Percentiles rank a stretch among this genome's conserved stretches.
Conservation (phyloP, 2,329 filamentous ascomycete species). For the Plectosphaerella plurivora region DNA sequence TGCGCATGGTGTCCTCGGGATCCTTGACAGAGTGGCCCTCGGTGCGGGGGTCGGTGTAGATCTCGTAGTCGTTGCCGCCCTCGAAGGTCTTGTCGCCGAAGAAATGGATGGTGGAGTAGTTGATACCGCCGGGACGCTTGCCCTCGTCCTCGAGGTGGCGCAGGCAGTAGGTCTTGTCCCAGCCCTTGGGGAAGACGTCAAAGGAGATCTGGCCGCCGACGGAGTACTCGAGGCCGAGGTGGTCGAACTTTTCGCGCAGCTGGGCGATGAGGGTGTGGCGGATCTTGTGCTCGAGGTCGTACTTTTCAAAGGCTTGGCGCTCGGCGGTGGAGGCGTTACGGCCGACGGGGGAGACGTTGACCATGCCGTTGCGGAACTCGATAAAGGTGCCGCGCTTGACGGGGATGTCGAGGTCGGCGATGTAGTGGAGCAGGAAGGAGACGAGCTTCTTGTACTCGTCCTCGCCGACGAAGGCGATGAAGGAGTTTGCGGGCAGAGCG, state of each 20-base stretch:
- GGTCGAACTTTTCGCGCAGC: slow-evolving; percentile 75
- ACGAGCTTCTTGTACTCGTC: slow-evolving; percentile 72
- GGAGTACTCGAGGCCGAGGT: slow-evolving; percentile 85
- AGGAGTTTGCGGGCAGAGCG: slow-evolving; percentile 71
- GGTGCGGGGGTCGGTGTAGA: slow-evolving; percentile 76
- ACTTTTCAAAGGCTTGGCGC: slow-evolving; percentile 76
- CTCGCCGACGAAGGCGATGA: slow-evolving; percentile 91
- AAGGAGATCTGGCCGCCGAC: slow-evolving; percentile 98
- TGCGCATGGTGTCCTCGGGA: slow-evolving; percentile 76
- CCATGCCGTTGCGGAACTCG: slow-evolving; percentile 89
- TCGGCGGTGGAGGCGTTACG: slow-evolving; percentile 80
- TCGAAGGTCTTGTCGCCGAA: slow-evolving; percentile 93
- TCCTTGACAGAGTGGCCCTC: slow-evolving; percentile 78
- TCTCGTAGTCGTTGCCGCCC: slow-evolving; percentile 95
- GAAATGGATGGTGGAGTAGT: slow-evolving; percentile 90
- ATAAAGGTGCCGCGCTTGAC: slow-evolving; percentile 81
- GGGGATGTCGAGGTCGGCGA: slow-evolving; percentile 79
- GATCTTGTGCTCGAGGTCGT: slow-evolving; percentile 73
- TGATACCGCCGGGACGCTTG: slow-evolving; percentile 61
- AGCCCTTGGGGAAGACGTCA: slow-evolving; percentile 92
- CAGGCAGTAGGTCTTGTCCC: slow-evolving; percentile 99
- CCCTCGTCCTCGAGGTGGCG: slow-evolving; percentile 80
- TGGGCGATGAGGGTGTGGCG: slow-evolving; percentile 71
- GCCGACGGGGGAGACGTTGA: slow-evolving; percentile 80
- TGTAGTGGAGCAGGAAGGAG: slow-evolving; percentile 73